Percentiles rank a stretch among this genome's conserved stretches.
Evolutionary conservation across 1,284 basidiomycete genomes (phyloP).

Genomic region (Sporisorium sorghi): DNA sequence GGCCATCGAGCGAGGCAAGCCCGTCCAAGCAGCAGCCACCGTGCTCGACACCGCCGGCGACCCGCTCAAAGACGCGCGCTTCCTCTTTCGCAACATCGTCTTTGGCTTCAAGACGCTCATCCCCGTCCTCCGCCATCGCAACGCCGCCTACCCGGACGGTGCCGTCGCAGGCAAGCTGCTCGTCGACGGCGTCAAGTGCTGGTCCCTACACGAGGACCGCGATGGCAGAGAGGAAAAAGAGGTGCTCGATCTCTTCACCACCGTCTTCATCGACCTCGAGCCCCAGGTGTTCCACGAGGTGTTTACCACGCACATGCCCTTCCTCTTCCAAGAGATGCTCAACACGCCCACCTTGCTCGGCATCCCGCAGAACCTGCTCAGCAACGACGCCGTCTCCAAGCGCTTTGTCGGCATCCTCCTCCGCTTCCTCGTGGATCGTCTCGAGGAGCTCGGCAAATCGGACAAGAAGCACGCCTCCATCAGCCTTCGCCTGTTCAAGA

Average conservation of each 20-base stretch:
- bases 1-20: constrained; percentile 70
- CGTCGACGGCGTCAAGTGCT: constrained; percentile 83
- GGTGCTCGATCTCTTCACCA: constrained; percentile 84
- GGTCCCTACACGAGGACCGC: constrained; percentile 82
- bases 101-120: constrained; percentile 90
- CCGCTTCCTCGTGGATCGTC: constrained; percentile 82
- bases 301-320: constrained; percentile 60
- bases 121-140: constrained; percentile 81
- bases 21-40: constrained; percentile 69
- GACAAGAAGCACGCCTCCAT: constrained; percentile 79
- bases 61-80: constrained; percentile 74
- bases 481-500: constrained; percentile 92
- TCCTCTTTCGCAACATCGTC: constrained; percentile 87
- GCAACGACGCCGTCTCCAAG: constrained; percentile 84
- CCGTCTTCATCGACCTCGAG: constrained; percentile 71
- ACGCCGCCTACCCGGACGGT: constrained; percentile 85
- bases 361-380: constrained; percentile 87
- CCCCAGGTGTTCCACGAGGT: constrained; percentile 67
- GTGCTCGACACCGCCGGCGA: constrained; percentile 70
- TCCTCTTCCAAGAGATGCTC: constrained; percentile 65
- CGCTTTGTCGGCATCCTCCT: constrained; percentile 93
- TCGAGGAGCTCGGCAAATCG: constrained; percentile 86
- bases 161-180: constrained; percentile 87
- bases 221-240: constrained; percentile 83
- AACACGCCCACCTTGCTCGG: constrained; percentile 83